Evolutionary conservation across 176 grass and related monocot genomes (phyloP).

Genomic region (Dendrocalamus sinicus): DNA sequence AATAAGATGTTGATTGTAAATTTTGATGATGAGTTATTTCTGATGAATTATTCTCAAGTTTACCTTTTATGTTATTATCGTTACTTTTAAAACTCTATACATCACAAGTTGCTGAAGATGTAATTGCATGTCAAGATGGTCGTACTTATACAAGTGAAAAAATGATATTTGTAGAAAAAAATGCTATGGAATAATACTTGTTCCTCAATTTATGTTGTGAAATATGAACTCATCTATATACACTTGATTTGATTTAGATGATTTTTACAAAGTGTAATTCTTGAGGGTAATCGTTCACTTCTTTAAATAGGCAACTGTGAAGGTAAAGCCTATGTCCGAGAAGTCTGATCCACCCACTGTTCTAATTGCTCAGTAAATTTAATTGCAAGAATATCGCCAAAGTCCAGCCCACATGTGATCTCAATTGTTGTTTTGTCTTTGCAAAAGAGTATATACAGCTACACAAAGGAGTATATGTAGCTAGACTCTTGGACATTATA

Average conservation of each 20-base stretch:
- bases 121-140: neutral
- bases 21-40: neutral
- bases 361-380: no score
- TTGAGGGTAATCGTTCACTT: no score
- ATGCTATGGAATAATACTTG: neutral
- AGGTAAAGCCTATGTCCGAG: no score
- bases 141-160: neutral
- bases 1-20: no score
- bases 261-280: no score
- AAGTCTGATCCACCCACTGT: slow-evolving; percentile 1
- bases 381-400: no score
- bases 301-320: no score
- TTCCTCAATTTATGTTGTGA: neutral
- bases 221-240: slow-evolving; percentile 9
- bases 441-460: no score
- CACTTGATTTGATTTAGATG: slow-evolving; percentile 9
- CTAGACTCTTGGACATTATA: no score
- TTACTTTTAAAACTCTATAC: neutral
- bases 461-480: no score
- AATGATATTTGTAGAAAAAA: neutral
- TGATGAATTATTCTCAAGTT: neutral
- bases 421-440: no score
- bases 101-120: slow-evolving; percentile 13
- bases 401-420: no score
- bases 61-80: neutral